These are phyloP conservation scores for Chlamydomonas sp. DNA, from an alignment of 139 green algal genomes.

Conservation along the genomic window DNA sequence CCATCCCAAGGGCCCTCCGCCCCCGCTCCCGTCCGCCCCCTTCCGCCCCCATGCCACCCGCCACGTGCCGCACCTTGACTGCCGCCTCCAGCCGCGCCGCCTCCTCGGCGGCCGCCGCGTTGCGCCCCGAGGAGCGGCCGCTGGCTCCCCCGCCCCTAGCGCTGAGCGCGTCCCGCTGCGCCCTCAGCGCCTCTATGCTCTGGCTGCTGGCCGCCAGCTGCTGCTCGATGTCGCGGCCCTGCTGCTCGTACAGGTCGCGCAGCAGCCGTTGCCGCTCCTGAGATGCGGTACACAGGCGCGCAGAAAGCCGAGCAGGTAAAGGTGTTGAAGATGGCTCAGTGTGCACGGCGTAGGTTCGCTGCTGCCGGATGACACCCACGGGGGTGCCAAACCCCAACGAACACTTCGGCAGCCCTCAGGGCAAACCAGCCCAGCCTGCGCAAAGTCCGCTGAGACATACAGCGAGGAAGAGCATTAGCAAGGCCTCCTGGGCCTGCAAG, in stretches of 20 bases:
- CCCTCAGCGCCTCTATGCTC: slow-evolving; percentile 10
- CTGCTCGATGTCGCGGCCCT: slow-evolving; percentile 28
- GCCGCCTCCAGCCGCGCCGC: slow-evolving; percentile 24
- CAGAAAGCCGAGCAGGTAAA: background rate
- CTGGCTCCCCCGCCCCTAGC: slow-evolving; percentile 11
- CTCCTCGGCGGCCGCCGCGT: slow-evolving; percentile 35
- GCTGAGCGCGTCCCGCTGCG: slow-evolving; percentile 24
- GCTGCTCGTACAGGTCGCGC: slow-evolving; percentile 38
- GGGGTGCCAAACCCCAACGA: too few species aligned
- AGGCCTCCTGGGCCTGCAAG: too few species aligned
- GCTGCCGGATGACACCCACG: too few species aligned
- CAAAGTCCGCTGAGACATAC: too few species aligned
- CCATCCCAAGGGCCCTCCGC: background rate
- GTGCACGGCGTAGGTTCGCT: too few species aligned
- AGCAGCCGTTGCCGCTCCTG: slow-evolving; percentile 38
- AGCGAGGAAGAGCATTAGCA: too few species aligned
- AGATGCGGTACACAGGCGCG: too few species aligned
- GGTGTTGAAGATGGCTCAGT: background rate
- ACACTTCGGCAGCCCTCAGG: too few species aligned
- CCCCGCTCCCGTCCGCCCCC: background rate
- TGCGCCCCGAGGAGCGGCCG: slow-evolving; percentile 27
- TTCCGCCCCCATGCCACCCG: background rate
- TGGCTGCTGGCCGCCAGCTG: slow-evolving; percentile 12
- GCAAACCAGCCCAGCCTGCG: too few species aligned
- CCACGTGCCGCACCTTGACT: background rate